A percentile compares a stretch with the other conserved stretches of the same genome.
These are phyloP conservation scores for Ambrosia artemisiifolia DNA, from an alignment of 129 eudicot species.

Conservation along the genomic window DNA sequence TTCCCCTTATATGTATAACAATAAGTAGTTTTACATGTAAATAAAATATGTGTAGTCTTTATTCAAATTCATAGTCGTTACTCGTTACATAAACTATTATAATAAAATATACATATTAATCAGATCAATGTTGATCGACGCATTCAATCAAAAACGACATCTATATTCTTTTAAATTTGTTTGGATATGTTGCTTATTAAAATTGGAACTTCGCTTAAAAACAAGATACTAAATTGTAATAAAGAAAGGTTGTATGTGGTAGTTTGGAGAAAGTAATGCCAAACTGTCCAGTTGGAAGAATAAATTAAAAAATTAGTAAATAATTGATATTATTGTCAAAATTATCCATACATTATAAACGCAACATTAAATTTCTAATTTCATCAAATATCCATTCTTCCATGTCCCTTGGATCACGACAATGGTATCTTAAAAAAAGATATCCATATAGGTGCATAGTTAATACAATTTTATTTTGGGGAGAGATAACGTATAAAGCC, in stretches of 20 bases:
- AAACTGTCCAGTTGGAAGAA: conserved; percentile 11
- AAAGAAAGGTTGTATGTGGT: background rate
- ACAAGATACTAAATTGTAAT: background rate
- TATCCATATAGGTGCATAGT: background rate
- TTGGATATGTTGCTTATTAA: background rate
- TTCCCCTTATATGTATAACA: no score
- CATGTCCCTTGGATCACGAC: conserved; percentile 26
- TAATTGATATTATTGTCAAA: conserved; percentile 11
- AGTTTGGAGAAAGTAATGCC: background rate
- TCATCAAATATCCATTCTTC: conserved; percentile 13
- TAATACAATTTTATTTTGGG: no score
- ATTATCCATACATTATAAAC: conserved; percentile 10
- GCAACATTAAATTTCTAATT: conserved; percentile 8
- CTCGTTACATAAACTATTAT: no score
- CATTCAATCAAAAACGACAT: background rate
- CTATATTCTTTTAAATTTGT: background rate
- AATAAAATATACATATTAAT: no score
- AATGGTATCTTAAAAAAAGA: background rate
- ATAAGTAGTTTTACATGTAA: no score
- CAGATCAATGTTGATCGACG: background rate
- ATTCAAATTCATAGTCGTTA: no score
- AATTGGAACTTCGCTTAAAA: background rate
- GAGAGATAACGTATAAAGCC: no score
- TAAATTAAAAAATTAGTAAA: background rate
- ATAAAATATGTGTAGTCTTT: no score